Base-by-base conservation (phyloP, 208 protist genomes). In the Acanthamoeba quina region DNA sequence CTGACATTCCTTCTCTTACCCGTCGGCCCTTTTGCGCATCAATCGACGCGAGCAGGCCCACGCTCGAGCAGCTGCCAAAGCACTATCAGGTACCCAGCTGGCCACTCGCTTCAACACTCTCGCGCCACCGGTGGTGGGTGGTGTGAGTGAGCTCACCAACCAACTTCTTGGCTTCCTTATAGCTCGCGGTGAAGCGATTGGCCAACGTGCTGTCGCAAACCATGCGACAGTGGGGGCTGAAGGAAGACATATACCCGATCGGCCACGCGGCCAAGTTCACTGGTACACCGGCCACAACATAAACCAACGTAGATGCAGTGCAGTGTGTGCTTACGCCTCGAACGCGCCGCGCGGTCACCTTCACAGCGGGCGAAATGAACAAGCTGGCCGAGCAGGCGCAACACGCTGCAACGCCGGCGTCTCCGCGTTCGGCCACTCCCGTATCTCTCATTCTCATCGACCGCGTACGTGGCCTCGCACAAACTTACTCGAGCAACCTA, bases 151-250 rank as follows among this genome's bases (percentile, higher is more conserved):
- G 21, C n/a, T 44, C 66, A 74, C 34, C 66, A 10, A 10, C 44
- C 31, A 44, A 37, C 31, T 37, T 17, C n/a, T 54, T 17, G 0
- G 0, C 7, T 5, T 54, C n/a, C 13, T 7, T 5, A 2, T 29
- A 80, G 37, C 70, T 80, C 6, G 17, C 70, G 10, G 41, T 80
- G 31, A 80, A 80, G 70, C 70, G 70, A 41, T 34, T 80, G 70
- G 70, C 70, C 70, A 80, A 80, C 70, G 41, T 80, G 37, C 70
- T 80, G 70, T 80, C 70, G 31, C 70, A 80, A 21, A 80, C 70
- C 37, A 80, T 80, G 70, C n/a, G 70, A 37, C 70, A 80, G 70
- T 80, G 70, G 70, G 70, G 70, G 0, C 37, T 80, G 26, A 80
- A 52, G 41, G 70, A 80, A 21, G 70, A 80, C 70, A 80, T 80